Evolutionary conservation across 140 eudicot species (phyloP), one percentile per base, ranked within the genome.

Genomic region (Oenanthe javanica): DNA sequence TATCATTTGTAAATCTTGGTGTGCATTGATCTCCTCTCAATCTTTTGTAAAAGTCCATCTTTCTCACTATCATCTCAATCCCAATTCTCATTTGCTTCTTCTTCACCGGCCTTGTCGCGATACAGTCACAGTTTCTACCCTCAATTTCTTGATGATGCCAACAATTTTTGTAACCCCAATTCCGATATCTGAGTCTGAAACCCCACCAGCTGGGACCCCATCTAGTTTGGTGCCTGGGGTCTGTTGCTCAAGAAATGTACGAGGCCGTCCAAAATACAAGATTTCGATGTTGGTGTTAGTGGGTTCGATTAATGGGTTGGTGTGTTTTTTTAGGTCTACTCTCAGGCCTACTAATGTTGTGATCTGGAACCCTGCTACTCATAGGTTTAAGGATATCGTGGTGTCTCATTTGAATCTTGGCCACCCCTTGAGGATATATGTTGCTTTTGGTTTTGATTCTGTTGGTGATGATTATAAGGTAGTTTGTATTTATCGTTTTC

Each of bases 261-360:
- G 14, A 36, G n/a, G 0, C 16, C 4, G 10, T 5, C 75, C 6
- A 6, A 21, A 14, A 12, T 4, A n/a, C 0, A 36, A 13, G n/a
- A 36, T 1, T 2, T 69, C 6, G 1, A 3, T 36, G 75, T 36
- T 27, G 43, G 6, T 47, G 12, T 40, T 69, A 15, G 75, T 69
- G 0, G 75, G 75, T 4, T 69, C 11, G 19, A 12, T 69, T 40
- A 69, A 36, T 69, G 75, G 75, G 46, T 69, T 69, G n/a, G 75
- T 69, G 6, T 69, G 75, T 69, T 69, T 69, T 27, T 69, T 47
- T 36, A 69, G 47, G 21, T 47, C 75, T 27, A 36, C 75, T 69
- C 75, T 69, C 11, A 36, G 75, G 43, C 75, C 75, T 69, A 69
- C 75, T 36, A 69, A 69, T 69, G 75, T 69, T 27, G 75, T 27